Percentiles rank a stretch among this genome's conserved stretches.
Evolutionary conservation across 2,329 filamentous ascomycete genomes (phyloP).

Genomic region (Xylariaceae sp.): DNA sequence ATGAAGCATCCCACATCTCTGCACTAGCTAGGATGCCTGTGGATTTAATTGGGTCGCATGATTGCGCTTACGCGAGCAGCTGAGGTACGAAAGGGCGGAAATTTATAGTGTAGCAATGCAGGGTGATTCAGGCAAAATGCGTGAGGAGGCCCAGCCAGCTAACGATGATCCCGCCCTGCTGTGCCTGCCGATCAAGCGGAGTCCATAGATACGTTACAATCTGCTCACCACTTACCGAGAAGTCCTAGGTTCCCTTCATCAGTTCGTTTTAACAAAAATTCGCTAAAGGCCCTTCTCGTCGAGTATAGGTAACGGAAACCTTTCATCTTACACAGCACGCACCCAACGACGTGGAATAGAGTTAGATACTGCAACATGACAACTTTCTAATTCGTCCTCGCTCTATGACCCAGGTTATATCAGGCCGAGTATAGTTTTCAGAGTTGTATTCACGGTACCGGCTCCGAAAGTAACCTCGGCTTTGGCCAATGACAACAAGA

Average conservation of each 20-base stretch:
- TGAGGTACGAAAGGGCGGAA: constrained; percentile 4
- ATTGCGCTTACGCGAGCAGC: constrained; percentile 1
- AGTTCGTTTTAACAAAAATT: not conserved
- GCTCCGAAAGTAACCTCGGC: constrained; percentile 10
- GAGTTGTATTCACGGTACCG: constrained; percentile 10
- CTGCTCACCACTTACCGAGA: no score
- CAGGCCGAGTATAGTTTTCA: not conserved
- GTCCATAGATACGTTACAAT: not conserved
- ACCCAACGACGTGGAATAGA: no score
- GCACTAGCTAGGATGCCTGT: no score
- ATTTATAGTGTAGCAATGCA: constrained; percentile 9
- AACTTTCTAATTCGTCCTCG: not conserved
- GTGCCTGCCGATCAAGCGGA: constrained; percentile 17
- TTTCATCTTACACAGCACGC: not conserved
- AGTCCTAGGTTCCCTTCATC: no score
- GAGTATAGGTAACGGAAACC: not conserved
- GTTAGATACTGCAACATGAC: not conserved
- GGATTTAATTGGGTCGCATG: no score
- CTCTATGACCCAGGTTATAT: constrained; percentile 20
- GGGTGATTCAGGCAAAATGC: constrained; percentile 26
- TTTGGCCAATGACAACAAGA: constrained; percentile 8
- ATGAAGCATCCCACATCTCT: no score
- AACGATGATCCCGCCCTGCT: constrained; percentile 13
- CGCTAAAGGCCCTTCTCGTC: not conserved
- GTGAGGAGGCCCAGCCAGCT: constrained; percentile 5